Conservation (phyloP, 768 basidiomycete genomes). For the Leccinum boreale region DNA sequence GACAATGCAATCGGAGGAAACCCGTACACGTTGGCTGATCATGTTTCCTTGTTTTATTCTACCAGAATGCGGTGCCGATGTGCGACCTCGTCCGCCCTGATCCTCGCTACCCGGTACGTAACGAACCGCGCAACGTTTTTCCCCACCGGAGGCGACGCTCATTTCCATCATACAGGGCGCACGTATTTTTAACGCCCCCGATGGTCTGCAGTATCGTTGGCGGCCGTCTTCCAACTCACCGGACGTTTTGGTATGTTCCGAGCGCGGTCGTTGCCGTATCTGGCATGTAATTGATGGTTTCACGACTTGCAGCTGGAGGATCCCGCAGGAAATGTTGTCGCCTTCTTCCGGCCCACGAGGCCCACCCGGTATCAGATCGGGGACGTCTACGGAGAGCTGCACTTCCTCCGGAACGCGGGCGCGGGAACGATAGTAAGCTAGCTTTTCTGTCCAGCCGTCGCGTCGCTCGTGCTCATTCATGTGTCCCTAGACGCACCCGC, state of each 20-base stretch:
- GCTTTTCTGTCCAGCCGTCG: slow-evolving; percentile 16
- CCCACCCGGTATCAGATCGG: slow-evolving; percentile 81
- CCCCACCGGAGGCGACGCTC: slow-evolving; percentile 7
- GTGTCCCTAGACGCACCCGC: slow-evolving; percentile 67
- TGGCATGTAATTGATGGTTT: slow-evolving; percentile 5
- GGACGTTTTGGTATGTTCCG: slow-evolving; percentile 55
- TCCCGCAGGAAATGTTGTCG: slow-evolving; percentile 62
- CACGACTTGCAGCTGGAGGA: slow-evolving; percentile 60
- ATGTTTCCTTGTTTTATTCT: slow-evolving; percentile 13
- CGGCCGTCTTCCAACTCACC: slow-evolving; percentile 56
- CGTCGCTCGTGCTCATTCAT: slow-evolving; percentile 23
- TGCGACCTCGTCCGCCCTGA: slow-evolving; percentile 76
- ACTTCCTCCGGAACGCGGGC: slow-evolving; percentile 76
- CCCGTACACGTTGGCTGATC: slow-evolving; percentile 22
- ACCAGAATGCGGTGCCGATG: slow-evolving; percentile 76
- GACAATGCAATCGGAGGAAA: slow-evolving; percentile 16
- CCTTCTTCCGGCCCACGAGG: slow-evolving; percentile 76
- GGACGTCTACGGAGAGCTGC: slow-evolving; percentile 83
- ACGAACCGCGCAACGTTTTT: slow-evolving; percentile 6
- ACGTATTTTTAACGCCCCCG: slow-evolving; percentile 77
- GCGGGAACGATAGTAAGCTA: slow-evolving; percentile 72
- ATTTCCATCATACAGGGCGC: slow-evolving; percentile 42
- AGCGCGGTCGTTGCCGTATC: slow-evolving; percentile 3
- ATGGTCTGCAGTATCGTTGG: slow-evolving; percentile 80
- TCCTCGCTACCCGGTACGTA: slow-evolving; percentile 55